Percentiles rank a stretch among this genome's conserved stretches.
phyloP scores from a whole-genome alignment of 2,329 filamentous ascomycete genomes.

The Microsporum audouinii region DNA sequence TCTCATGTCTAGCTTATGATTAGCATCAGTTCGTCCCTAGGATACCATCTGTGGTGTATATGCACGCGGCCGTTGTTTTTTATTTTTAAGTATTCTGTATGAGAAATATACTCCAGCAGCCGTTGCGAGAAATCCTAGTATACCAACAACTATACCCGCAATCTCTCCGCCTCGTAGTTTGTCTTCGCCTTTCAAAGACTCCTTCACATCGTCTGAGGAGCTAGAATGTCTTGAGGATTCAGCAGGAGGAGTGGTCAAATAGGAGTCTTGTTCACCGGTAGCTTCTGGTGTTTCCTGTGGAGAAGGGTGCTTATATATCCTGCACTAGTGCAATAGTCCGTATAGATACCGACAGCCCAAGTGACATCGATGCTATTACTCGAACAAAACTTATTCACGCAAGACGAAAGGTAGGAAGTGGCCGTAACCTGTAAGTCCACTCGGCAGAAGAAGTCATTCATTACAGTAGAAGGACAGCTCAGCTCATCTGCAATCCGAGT shows the following conservation, averaged over 20 bases:
- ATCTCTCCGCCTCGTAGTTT: background rate
- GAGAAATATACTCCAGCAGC: background rate
- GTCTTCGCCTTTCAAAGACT: background rate
- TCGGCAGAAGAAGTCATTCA: background rate
- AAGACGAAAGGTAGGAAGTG: background rate
- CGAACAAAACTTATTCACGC: background rate
- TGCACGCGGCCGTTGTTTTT: background rate
- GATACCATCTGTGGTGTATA: background rate
- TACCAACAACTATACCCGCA: conserved; percentile 1
- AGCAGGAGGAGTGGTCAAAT: background rate
- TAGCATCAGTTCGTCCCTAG: too few relatives aligned
- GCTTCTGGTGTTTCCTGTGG: background rate
- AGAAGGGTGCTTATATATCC: background rate
- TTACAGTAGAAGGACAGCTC: background rate
- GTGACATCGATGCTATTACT: background rate
- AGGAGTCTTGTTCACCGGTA: background rate
- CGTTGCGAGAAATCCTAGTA: background rate
- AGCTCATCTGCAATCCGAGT: background rate
- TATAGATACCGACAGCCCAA: background rate
- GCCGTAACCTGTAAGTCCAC: background rate
- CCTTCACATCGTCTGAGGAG: background rate
- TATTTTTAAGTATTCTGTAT: background rate
- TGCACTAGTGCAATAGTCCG: background rate
- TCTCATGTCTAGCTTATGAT: too few relatives aligned
- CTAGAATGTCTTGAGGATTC: background rate